Evolutionary conservation across 1,139 yeast species (phyloP), one percentile per base, ranked within the genome.

Genomic region (Saccharomycopsis hybrid): DNA sequence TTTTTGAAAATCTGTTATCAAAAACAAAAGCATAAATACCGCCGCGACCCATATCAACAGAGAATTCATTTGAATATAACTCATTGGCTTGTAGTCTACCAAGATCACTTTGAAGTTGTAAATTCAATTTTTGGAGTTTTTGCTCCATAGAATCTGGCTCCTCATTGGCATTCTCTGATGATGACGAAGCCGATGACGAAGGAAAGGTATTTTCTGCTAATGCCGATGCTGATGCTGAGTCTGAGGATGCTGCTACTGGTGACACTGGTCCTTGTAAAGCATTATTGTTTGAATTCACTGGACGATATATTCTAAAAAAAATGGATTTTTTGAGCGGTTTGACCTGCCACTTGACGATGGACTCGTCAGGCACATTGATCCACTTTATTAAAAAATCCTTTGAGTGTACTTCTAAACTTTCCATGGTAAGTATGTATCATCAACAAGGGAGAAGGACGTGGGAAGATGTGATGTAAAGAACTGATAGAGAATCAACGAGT

Each of bases 1-100:
- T 87, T 60, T 87, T 88, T 39, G 96, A 84, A 58, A 90, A 88
- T 1, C 96, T 85, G 65, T 92, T 92, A 65, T 92, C 97, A 63
- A 92, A 84, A 18, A 92, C 84, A 62, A 92, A 84, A 0, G 97
- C 97, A 68, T 78, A 85, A 62, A 82, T 76, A 1, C 87, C 86
- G 8, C 80, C 82, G 38, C 69, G 68, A 27, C 68, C 70, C 35
- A 70, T 68, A 2, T 65, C 63, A 1, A 83, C 83, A 25, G 72
- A 73, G 55, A 82, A 72, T 37, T 74, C 70, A 0, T 94, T 95
- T 51, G 78, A 80, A 46, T 76, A 76, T 61, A 81, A 65, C 56
- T 80, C 82, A 55, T 79, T 80, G 1, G 75, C 77, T n/a, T 62
- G 57, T 43, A 76, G 56, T 70, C 73, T 60, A 57, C 78, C 76